Evolutionary conservation across 164 flowering plant genomes (phyloP), one percentile per base, ranked within the genome.

Genomic region (Litsea cubeba): DNA sequence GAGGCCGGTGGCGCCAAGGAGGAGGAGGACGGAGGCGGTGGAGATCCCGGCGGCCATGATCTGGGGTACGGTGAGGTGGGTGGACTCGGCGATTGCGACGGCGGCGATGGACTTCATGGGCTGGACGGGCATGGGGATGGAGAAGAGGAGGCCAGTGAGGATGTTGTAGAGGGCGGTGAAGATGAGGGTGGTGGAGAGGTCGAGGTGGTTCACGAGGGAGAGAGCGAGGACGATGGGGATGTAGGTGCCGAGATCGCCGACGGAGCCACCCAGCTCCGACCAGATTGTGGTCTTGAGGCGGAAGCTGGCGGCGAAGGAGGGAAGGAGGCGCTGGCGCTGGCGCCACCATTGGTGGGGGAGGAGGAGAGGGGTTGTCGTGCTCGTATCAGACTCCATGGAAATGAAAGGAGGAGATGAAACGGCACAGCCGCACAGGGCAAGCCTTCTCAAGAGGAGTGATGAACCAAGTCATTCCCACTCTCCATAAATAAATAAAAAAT

Each of bases 61-160:
- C 69, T 93, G 93, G 62, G 91, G 78, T 30, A 83, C 50, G 25
- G 95, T 80, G 79, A 91, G 89, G 71, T 81, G 90, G 20, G 88
- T 70, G 50, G 87, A 73, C 60, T 91, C 93, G 75, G 94, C 73
- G 76, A 91, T 83, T 74, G 97, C 97, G 77, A 91, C 97, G 74
- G 98, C 91, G 32, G 98, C 98, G 72, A 93, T 91, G 79, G 96
- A 89, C 75, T 93, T 93, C 98, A 93, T 93, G 75, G 98, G 98
- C 69, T 93, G 96, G 72, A 93, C 98, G 40, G 98, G 98, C 98
- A 93, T 93, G 67, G 98, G 98, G 76, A 87, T 73, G 74, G 87
- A 87, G 83, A 90, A 93, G 76, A 93, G 87, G 64, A 87, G 74
- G 63, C 96, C 96, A 69, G 96, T 93, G 83, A 81, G 65, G 81